Evolutionary conservation across 805 yeast genomes (phyloP).

Genomic region (Myxozyma neglecta): DNA sequence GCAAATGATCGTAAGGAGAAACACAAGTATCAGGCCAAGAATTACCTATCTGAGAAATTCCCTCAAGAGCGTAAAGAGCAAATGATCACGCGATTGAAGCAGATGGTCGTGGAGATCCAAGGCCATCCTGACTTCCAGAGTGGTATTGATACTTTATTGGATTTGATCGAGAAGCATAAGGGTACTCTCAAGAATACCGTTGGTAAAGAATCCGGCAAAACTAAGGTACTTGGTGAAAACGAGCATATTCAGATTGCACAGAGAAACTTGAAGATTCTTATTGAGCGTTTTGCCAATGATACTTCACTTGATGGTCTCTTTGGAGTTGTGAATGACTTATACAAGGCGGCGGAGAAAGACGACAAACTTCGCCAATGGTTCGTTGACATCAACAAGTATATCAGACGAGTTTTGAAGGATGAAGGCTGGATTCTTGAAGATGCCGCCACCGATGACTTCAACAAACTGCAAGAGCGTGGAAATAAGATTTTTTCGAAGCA

Average conservation of each 20-base stretch:
- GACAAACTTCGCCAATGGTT: conserved; percentile 25
- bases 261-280: conserved; percentile 11
- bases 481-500: conserved; percentile 7
- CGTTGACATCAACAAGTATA: conserved; percentile 10
- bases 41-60: conserved; percentile 17
- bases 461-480: conserved; percentile 22
- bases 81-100: conserved; percentile 19
- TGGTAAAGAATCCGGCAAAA: background rate
- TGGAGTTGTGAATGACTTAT: conserved; percentile 15
- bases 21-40: conserved; percentile 2
- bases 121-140: conserved; percentile 26
- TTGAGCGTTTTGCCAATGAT: conserved; percentile 31
- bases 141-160: conserved; percentile 27
- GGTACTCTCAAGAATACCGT: background rate
- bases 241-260: conserved; percentile 22
- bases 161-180: conserved; percentile 20
- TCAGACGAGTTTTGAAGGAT: conserved; percentile 20
- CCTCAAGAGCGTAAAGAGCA: conserved; percentile 28
- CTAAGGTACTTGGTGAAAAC: conserved; percentile 13
- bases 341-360: conserved; percentile 28
- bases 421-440: conserved; percentile 24
- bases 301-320: conserved; percentile 19
- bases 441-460: conserved; percentile 15
- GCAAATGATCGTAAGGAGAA: background rate
- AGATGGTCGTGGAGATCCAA: conserved; percentile 29